Evolutionary conservation across 768 basidiomycete species (phyloP), one percentile per base, ranked within the genome.

Genomic region (Russula abietina): DNA sequence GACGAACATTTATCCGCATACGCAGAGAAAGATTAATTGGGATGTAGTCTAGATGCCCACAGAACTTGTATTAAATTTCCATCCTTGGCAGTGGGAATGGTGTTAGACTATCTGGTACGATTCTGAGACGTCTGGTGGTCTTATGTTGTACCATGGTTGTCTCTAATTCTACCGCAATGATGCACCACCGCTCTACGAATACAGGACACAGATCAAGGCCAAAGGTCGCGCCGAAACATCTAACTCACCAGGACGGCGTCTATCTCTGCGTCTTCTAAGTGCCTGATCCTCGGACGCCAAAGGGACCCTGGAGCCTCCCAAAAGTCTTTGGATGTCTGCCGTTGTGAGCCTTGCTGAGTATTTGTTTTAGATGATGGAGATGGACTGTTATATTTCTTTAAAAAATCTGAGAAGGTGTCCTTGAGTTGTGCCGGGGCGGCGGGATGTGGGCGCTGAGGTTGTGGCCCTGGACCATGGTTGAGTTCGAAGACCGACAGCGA

Each of bases 1-100:
- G 91, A 93, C 75, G 74, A 81, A 68, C 83, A 91, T 72, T 73
- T 93, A 73, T 75, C 91, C 55, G 92, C 91, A 59, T 93, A 92
- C 67, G 92, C 91, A 50, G 91, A 93, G 80, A 92, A 89, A 74
- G 91, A 93, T 74, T 93, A 77, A 79, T 45, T 70, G 65, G 58
- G 65, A 39, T 58, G 46, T 49, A 49, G 32, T 17, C n/a, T 38
- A 9, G 26, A 43, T 22, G 14, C 45, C 17, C 14, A 26, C 30
- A 17, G 8, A 55, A 19, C 26, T n/a, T 45, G 45, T 30, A 45
- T 57, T 16, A 26, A 50, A 50, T 16, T 36, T 12, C 19, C 28
- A 16, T 50, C 46, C 19, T 9, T n/a, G 41, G 41, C 41, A 43
- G 19, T 43, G 41, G 19, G 24, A 22, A 46, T n/a, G 45, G 45